Evolutionary conservation across 495 filamentous ascomycete genomes (phyloP).

Genomic region (Aspergillus kassunensis): DNA sequence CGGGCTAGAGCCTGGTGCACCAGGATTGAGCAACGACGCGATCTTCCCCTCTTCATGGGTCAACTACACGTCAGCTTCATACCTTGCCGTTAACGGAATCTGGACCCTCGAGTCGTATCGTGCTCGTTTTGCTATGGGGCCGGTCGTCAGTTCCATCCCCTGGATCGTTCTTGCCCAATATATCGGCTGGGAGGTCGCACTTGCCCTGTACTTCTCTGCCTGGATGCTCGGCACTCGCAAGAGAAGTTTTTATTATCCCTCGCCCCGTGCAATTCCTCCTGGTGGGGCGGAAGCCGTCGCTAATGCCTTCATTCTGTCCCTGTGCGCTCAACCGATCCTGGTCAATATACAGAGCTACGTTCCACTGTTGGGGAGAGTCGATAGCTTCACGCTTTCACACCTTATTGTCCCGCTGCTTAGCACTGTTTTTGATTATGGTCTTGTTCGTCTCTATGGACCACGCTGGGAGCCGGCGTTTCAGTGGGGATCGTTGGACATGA

Average conservation of each 20-base stretch:
- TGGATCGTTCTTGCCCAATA: constrained; percentile 12
- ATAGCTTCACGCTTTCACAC: background rate
- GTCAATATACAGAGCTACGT: background rate
- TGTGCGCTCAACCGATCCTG: background rate
- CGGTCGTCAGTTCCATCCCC: constrained; percentile 9
- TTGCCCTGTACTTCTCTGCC: constrained; percentile 16
- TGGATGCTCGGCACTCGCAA: constrained; percentile 9
- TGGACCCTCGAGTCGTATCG: constrained; percentile 23
- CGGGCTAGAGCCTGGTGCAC: background rate
- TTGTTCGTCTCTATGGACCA: background rate
- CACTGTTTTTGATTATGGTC: background rate
- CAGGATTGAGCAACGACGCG: background rate
- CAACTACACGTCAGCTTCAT: background rate
- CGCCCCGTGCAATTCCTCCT: constrained; percentile 13
- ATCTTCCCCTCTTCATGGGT: constrained; percentile 1
- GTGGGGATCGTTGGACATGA: constrained; percentile 6
- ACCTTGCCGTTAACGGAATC: constrained; percentile 9
- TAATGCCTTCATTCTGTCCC: background rate
- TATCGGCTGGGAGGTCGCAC: constrained; percentile 8
- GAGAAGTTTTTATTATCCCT: constrained; percentile 18
- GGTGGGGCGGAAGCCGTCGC: constrained; percentile 2
- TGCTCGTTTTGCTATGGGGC: constrained; percentile 1
- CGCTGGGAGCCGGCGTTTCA: background rate
- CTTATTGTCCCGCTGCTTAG: background rate
- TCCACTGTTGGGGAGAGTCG: background rate